Evolutionary conservation across 2,329 filamentous ascomycete species (phyloP), one percentile per base, ranked within the genome.

Genomic region (Epichloe typhina): DNA sequence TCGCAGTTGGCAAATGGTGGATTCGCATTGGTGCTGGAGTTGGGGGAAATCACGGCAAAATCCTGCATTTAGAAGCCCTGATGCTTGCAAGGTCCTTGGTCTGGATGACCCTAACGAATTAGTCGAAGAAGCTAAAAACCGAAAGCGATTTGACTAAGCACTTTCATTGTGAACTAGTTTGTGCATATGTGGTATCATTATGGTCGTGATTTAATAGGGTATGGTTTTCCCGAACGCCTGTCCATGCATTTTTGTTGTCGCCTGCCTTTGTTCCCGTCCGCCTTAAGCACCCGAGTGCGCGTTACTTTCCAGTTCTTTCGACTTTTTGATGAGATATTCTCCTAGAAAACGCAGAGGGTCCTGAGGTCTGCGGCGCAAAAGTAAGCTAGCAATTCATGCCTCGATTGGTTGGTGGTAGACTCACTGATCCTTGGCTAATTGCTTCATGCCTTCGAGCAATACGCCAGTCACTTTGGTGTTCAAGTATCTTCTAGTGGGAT

Each of bases 361-460:
- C 36, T 74, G 71, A 2, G 85, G 85, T 56, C 85, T 72, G 49
- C 2, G 17, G 7, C 3, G n/a, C 21, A 44, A 41, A 6, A 5
- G 15, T 19, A 37, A 19, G n/a, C 35, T 13, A 4, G 38, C 8
- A 17, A 8, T 11, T 39, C 8, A 15, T 13, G 9, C 33, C 19
- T 38, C 17, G n/a, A 21, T 38, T 21, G 6, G 5, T 6, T 33
- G 5, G 19, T 15, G 21, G 41, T 47, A 79, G 51, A 75, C 83
- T 61, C 67, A 88, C 84, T 84, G 79, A 41, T 88, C 82, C 57
- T 78, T 81, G 4, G 82, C 83, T 53, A 89, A 63, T 50, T 75
- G 66, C 69, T 88, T 88, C 82, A 89, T 85, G 23, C 84, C 85
- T 59, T 88, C 84, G 39, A 88, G 68, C 52, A 89, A 61, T 26